Percentiles rank a stretch among this genome's conserved stretches.
These are phyloP conservation scores for Lojkania enalia DNA, from an alignment of 2,329 filamentous ascomycete genomes.

Conservation along the genomic window DNA sequence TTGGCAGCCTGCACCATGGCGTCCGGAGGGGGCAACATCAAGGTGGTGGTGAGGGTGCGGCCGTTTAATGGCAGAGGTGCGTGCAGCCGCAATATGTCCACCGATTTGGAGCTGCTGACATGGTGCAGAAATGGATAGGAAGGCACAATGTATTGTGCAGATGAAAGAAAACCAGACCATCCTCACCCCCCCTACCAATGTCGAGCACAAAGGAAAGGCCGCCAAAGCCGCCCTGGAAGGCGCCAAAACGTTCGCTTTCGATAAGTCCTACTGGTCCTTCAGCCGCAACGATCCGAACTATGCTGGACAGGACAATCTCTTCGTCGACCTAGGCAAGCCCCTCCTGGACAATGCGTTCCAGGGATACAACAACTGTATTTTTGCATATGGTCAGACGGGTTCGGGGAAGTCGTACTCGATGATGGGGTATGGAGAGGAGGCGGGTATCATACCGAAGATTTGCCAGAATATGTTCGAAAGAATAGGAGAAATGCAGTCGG, in stretches of 20 bases:
- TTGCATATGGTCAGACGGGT: constrained; percentile 97
- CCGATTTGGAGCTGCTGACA: constrained; percentile 19
- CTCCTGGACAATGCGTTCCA: constrained; percentile 97
- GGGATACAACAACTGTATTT: constrained; percentile 99
- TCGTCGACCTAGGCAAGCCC: constrained; percentile 83
- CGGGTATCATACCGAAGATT: constrained; percentile 94
- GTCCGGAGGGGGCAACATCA: constrained; percentile 91
- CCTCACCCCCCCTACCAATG: constrained; percentile 70
- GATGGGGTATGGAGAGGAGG: constrained; percentile 98
- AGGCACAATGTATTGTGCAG: constrained; percentile 93
- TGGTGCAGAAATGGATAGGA: constrained; percentile 79
- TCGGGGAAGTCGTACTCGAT: constrained; percentile 99
- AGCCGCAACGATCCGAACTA: constrained; percentile 78
- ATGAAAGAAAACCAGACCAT: constrained; percentile 95
- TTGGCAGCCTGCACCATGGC: constrained; percentile 55
- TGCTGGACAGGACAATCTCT: constrained; percentile 86
- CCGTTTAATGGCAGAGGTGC: constrained; percentile 95
- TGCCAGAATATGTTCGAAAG: constrained; percentile 97
- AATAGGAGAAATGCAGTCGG: constrained; percentile 71
- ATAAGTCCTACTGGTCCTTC: constrained; percentile 98
- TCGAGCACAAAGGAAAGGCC: constrained; percentile 63
- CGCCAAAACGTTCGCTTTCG: constrained; percentile 89
- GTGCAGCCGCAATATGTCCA: constrained; percentile 3
- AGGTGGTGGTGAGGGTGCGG: constrained; percentile 96
- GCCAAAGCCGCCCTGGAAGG: constrained; percentile 66